phyloP scores from a whole-genome alignment of 2,329 filamentous ascomycete genomes.

The Epichloe uncinata region DNA sequence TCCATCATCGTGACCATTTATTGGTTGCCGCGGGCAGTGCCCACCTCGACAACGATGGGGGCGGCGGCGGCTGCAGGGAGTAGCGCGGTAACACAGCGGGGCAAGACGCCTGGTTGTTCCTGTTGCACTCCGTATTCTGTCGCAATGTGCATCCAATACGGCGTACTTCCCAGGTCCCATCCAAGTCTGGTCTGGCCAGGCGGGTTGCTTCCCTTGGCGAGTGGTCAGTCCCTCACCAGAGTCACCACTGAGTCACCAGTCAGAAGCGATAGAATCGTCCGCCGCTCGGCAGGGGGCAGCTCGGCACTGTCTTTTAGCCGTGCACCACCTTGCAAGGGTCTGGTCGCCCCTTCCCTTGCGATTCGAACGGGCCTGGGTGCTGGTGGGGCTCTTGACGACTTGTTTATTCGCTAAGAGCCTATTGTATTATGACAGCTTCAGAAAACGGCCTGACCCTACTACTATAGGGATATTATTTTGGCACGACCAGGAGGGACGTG shows the following conservation, averaged over 20 bases:
- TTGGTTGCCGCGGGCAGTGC: neutral
- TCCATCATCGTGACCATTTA: slow-evolving; percentile 5
- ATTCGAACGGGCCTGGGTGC: too few relatives aligned
- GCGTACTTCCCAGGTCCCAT: too few relatives aligned
- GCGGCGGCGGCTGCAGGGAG: neutral
- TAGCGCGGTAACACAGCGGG: neutral
- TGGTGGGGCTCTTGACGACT: too few relatives aligned
- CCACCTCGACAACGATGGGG: neutral
- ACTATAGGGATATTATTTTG: too few relatives aligned
- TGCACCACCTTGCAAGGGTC: neutral
- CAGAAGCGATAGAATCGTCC: neutral
- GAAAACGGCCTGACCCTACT: too few relatives aligned
- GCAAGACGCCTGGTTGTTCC: neutral
- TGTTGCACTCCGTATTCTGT: neutral
- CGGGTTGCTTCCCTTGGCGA: too few relatives aligned
- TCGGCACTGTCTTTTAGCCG: neutral
- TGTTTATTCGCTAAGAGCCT: too few relatives aligned
- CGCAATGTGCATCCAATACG: neutral
- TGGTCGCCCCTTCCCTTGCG: too few relatives aligned
- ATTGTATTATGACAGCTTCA: too few relatives aligned
- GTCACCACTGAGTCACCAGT: too few relatives aligned
- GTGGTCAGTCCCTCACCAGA: neutral
- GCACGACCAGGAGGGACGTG: too few relatives aligned
- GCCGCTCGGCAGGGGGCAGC: neutral
- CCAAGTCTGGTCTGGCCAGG: neutral